Evolutionary conservation across 2,329 filamentous ascomycete genomes (phyloP).

Genomic region (Colletotrichum aenigma): DNA sequence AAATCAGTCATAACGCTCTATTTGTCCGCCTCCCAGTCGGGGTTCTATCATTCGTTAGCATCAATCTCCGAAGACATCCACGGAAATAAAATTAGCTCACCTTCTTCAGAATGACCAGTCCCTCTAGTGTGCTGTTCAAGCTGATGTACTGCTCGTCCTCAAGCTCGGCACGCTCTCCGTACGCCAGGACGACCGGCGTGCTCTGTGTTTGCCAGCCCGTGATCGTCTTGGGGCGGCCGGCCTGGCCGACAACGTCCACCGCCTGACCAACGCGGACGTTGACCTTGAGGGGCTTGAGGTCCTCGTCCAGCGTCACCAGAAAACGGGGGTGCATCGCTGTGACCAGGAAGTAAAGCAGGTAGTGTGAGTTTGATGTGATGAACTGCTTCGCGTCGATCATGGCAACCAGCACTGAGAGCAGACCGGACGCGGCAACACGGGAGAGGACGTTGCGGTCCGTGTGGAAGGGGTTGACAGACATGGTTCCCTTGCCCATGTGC

Average conservation of each 20-base stretch:
- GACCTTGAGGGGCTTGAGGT: constrained; percentile 90
- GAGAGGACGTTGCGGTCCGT: constrained; percentile 96
- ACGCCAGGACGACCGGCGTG: constrained; percentile 93
- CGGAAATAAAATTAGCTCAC: constrained; percentile 53
- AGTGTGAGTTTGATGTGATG: constrained; percentile 73
- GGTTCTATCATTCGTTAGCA: constrained; percentile 45
- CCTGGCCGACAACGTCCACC: constrained; percentile 96
- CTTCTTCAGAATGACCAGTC: constrained; percentile 95
- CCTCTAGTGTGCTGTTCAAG: constrained; percentile 89
- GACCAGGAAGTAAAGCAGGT: constrained; percentile 95
- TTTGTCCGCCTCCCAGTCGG: constrained; percentile 58
- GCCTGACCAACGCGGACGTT: constrained; percentile 98
- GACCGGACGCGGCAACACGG: constrained; percentile 84
- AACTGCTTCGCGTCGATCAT: constrained; percentile 96
- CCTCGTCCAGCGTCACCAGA: constrained; percentile 93
- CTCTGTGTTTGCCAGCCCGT: constrained; percentile 99
- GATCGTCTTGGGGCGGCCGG: constrained; percentile 96
- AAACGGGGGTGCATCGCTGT: constrained; percentile 97
- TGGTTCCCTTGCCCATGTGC: constrained; percentile 98
- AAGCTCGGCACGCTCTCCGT: constrained; percentile 93
- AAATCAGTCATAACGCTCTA: constrained; percentile 27
- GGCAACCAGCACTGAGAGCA: constrained; percentile 88
- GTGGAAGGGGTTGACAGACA: constrained; percentile 98
- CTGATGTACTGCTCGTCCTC: constrained; percentile 98
- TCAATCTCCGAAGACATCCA: neutral